phyloP scores from a whole-genome alignment of 1,284 basidiomycete species.

The Mycosarcoma mackinlayi region DNA sequence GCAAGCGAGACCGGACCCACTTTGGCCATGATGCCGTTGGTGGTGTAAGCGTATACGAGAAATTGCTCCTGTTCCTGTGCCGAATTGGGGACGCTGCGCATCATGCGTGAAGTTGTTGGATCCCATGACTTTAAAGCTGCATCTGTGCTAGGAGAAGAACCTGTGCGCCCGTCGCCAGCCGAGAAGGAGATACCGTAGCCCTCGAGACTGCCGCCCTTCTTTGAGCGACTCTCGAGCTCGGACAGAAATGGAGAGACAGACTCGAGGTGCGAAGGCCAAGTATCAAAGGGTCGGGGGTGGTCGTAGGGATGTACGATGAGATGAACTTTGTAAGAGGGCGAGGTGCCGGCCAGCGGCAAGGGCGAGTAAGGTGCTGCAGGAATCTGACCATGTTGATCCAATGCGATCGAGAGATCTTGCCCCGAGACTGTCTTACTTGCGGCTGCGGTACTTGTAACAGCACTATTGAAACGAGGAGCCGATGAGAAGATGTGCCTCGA shows the following conservation, averaged over 20 bases:
- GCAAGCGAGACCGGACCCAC: slow-evolving; percentile 54
- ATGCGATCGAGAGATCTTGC: slow-evolving; percentile 44
- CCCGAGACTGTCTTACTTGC: slow-evolving; percentile 22
- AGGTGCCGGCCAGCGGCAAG: slow-evolving; percentile 55
- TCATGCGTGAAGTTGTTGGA: slow-evolving; percentile 44
- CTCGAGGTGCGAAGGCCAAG: slow-evolving; percentile 61
- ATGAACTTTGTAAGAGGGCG: slow-evolving; percentile 58
- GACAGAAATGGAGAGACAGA: slow-evolving; percentile 54
- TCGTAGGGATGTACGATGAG: slow-evolving; percentile 56
- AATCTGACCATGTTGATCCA: slow-evolving; percentile 49
- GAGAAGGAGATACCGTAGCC: slow-evolving; percentile 60
- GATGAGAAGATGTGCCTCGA: slow-evolving; percentile 15
- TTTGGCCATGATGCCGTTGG: slow-evolving; percentile 50
- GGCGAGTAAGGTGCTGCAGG: slow-evolving; percentile 57
- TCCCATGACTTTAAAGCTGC: slow-evolving; percentile 51
- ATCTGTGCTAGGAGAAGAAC: background rate
- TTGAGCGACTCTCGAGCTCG: slow-evolving; percentile 57
- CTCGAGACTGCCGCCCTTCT: slow-evolving; percentile 51
- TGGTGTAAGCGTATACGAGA: slow-evolving; percentile 50
- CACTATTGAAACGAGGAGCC: slow-evolving; percentile 3
- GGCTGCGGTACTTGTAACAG: background rate
- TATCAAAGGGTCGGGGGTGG: slow-evolving; percentile 28
- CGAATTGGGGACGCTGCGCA: slow-evolving; percentile 51
- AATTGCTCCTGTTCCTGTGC: slow-evolving; percentile 54
- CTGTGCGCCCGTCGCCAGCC: slow-evolving; percentile 24